These are phyloP conservation scores for Cavenderia fasciculata DNA, from an alignment of 78 protist genomes.

Conservation along the genomic window DNA sequence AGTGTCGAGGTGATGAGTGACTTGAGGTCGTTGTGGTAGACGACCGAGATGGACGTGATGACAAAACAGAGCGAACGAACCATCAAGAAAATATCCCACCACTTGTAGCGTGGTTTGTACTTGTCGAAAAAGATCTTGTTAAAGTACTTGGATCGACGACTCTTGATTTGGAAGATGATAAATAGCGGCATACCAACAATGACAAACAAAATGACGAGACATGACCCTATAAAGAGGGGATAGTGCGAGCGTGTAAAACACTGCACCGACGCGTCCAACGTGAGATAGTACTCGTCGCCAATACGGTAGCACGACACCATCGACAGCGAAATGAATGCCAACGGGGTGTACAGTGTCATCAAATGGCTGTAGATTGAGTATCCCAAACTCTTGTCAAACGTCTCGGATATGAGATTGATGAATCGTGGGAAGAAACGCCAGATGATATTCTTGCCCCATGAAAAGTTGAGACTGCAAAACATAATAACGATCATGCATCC, in stretches of 20 bases:
- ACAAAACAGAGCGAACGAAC: constrained; percentile 10
- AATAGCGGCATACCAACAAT: constrained; percentile 40
- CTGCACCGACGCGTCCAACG: constrained; percentile 9
- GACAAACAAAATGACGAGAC: not conserved
- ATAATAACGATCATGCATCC: not conserved
- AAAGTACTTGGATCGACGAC: constrained; percentile 8
- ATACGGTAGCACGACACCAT: constrained; percentile 11
- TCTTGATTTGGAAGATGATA: constrained; percentile 8
- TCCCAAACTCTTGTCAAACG: not conserved
- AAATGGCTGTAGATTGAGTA: not conserved
- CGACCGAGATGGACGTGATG: not conserved
- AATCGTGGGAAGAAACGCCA: not conserved
- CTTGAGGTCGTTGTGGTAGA: constrained; percentile 18
- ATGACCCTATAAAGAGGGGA: not conserved
- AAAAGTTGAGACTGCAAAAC: not conserved
- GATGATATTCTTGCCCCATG: constrained; percentile 6
- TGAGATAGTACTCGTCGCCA: not conserved
- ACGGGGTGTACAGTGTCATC: constrained; percentile 21
- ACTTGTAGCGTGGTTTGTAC: constrained; percentile 9
- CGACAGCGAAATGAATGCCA: constrained; percentile 24
- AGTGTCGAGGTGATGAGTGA: constrained; percentile 30
- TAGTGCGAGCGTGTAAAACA: constrained; percentile 14
- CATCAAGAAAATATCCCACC: constrained; percentile 46
- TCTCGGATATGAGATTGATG: not conserved
- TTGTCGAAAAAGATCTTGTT: constrained; percentile 29